phyloP scores from a whole-genome alignment of 306 rosid genomes.

The Begonia loranthoides region DNA sequence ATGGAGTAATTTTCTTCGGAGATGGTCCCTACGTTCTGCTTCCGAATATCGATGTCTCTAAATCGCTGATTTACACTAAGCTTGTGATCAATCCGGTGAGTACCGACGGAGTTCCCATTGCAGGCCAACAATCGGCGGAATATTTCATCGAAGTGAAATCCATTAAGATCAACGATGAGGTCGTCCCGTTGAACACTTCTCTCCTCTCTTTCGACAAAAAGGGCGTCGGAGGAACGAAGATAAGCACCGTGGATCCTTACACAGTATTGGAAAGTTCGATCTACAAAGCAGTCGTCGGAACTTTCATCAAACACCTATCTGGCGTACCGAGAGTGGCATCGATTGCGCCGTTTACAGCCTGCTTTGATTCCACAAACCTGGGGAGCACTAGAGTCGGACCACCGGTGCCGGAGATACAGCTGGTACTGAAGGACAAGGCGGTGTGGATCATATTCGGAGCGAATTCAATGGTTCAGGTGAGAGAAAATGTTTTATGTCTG shows the following conservation, averaged over 20 bases:
- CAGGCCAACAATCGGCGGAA: conserved; percentile 29
- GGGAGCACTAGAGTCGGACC: conserved; percentile 27
- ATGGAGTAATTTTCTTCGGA: conserved; percentile 39
- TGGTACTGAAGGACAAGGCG: conserved; percentile 27
- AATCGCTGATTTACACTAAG: conserved; percentile 28
- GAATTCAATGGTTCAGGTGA: conserved; percentile 46
- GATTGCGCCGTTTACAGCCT: conserved; percentile 35
- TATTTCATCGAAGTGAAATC: conserved; percentile 43
- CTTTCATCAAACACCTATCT: conserved; percentile 18
- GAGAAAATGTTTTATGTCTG: conserved; percentile 29
- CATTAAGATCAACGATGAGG: conserved; percentile 17
- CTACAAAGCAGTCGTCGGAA: conserved; percentile 26
- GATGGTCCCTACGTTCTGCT: conserved; percentile 30
- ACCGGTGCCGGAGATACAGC: conserved; percentile 29
- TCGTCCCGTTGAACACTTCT: conserved; percentile 19
- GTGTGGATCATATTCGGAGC: conserved; percentile 46
- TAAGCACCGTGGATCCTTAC: conserved; percentile 48
- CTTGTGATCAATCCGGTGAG: conserved; percentile 24
- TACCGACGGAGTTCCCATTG: conserved; percentile 4
- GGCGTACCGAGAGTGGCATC: conserved; percentile 18
- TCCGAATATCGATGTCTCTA: conserved; percentile 20
- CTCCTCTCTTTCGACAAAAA: conserved; percentile 22
- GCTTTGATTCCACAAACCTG: conserved; percentile 19
- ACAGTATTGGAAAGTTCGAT: conserved; percentile 32
- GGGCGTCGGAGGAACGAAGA: conserved; percentile 46